Conservation (phyloP, 306 rosid species). For the Lathyrus aphaca region DNA sequence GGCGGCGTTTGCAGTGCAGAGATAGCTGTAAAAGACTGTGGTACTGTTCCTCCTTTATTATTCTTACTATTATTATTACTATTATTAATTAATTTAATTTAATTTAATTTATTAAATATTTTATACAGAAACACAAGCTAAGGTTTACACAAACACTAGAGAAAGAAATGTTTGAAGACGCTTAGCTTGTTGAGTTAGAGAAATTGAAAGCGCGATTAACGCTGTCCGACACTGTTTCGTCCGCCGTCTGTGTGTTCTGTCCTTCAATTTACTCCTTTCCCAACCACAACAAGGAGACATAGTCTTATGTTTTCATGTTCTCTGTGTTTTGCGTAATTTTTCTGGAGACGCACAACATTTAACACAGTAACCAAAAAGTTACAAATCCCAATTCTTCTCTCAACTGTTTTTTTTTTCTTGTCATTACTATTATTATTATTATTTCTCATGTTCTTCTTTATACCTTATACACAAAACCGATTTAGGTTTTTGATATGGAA, state of each 20-base stretch:
- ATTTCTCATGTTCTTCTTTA: not conserved
- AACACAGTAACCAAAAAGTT: not conserved
- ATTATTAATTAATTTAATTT: constrained; percentile 31
- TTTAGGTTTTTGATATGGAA: constrained; percentile 73
- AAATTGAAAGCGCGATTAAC: constrained; percentile 53
- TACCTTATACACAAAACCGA: not conserved
- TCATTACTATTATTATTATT: not conserved
- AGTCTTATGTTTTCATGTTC: not conserved
- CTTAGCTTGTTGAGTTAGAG: constrained; percentile 1
- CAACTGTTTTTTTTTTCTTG: not conserved
- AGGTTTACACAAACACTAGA: not conserved
- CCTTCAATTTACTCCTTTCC: constrained; percentile 40
- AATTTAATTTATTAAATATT: not conserved
- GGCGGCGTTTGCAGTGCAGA: constrained; percentile 89
- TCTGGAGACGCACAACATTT: constrained; percentile 2
- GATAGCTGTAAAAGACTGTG: constrained; percentile 47
- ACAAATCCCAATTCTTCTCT: not conserved
- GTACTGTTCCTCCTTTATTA: constrained; percentile 38
- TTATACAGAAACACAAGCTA: constrained; percentile 14
- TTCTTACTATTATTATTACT: not conserved
- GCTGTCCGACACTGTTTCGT: constrained; percentile 45
- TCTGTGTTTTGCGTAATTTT: constrained; percentile 31
- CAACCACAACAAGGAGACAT: constrained; percentile 27
- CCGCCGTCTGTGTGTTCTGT: constrained; percentile 10
- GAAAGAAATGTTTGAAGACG: constrained; percentile 26